A percentile compares a stretch with the other conserved stretches of the same genome.
Conservation (phyloP, 192 early-diverging fungal genomes). For the Linnemannia exigua region DNA sequence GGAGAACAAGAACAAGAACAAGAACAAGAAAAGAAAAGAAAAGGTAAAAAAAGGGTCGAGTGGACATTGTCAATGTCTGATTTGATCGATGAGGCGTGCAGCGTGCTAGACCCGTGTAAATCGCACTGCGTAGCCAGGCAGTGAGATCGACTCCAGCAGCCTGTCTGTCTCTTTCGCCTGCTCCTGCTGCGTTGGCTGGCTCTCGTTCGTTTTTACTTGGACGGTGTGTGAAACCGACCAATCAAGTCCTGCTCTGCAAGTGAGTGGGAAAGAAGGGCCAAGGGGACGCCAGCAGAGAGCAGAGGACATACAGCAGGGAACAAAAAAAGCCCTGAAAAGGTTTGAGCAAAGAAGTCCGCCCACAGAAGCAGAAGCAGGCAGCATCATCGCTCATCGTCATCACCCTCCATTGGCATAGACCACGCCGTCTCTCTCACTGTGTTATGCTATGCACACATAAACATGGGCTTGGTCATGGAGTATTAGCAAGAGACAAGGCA, state of each 20-base stretch:
- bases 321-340: background rate
- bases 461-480: background rate
- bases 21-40: background rate
- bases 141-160: background rate
- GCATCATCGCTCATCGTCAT: background rate
- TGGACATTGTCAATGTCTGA: background rate
- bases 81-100: background rate
- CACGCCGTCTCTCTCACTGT: background rate
- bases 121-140: background rate
- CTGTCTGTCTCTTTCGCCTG: background rate
- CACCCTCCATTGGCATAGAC: background rate
- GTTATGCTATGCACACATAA: background rate
- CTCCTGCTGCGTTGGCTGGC: background rate
- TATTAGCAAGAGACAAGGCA: too few relatives aligned
- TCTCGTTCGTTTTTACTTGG: slow-evolving; percentile 1
- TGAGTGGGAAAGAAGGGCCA: background rate
- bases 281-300: too few relatives aligned
- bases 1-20: background rate
- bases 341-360: background rate
- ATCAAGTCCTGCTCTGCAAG: background rate
- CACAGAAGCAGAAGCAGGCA: background rate
- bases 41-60: slow-evolving; percentile 1
- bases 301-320: background rate
- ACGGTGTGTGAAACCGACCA: background rate
- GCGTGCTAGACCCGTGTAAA: background rate